These are phyloP conservation scores for Pyrenochaeta sp. DNA, from an alignment of 2,329 filamentous ascomycete genomes.

Conservation along the genomic window DNA sequence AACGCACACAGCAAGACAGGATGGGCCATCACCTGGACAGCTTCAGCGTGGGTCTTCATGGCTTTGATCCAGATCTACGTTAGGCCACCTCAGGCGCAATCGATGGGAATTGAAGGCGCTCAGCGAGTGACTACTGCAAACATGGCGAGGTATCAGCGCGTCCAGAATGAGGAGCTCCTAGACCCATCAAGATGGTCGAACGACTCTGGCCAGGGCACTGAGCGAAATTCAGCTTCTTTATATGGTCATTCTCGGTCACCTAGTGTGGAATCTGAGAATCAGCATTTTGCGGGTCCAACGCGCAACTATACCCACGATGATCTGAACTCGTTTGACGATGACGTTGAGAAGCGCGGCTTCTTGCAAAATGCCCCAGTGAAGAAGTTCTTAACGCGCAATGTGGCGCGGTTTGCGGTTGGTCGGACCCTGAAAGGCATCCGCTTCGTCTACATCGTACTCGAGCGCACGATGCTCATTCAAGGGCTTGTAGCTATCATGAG, in stretches of 20 bases:
- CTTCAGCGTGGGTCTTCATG: constrained; percentile 74
- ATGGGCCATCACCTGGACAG: constrained; percentile 80
- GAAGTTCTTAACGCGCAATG: constrained; percentile 61
- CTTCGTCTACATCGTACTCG: constrained; percentile 71
- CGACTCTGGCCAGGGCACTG: constrained; percentile 70
- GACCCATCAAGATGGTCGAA: constrained; percentile 50
- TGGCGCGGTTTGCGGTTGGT: constrained; percentile 64
- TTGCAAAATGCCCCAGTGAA: constrained; percentile 58
- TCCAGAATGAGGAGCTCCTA: constrained; percentile 40
- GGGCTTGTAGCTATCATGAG: constrained; percentile 77
- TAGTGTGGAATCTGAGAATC: constrained; percentile 57
- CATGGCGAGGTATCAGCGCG: constrained; percentile 51
- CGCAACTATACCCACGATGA: constrained; percentile 53
- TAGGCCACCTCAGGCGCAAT: constrained; percentile 52
- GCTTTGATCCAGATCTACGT: constrained; percentile 70
- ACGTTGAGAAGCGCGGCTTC: constrained; percentile 57
- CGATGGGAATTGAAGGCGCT: constrained; percentile 23
- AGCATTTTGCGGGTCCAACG: constrained; percentile 48
- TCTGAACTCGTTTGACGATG: constrained; percentile 55
- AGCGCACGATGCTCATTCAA: constrained; percentile 79
- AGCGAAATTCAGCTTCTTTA: constrained; percentile 72
- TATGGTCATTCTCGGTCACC: constrained; percentile 72
- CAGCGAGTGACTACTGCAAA: constrained; percentile 45
- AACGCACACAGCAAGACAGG: constrained; percentile 90
- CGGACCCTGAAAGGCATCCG: constrained; percentile 66